Conservation (phyloP, 176 grass and related monocot genomes). For the Oryza australiensis region DNA sequence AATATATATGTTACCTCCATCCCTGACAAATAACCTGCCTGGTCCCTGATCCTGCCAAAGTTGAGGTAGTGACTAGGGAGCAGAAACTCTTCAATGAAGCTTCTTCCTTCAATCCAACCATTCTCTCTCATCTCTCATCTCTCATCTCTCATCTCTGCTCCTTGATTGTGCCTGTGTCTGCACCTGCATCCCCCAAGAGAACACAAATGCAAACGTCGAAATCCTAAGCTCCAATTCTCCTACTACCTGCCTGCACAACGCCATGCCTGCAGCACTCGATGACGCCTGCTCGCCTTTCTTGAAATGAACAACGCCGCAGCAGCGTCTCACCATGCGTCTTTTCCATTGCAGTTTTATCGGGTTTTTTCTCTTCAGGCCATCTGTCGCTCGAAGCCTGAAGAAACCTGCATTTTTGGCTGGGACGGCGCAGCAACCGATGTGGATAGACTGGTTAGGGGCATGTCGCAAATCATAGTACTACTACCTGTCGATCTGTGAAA, state of each 20-base stretch:
- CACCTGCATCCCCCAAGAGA: slow-evolving; percentile 5
- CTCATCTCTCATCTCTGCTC: neutral
- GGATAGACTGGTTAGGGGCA: neutral
- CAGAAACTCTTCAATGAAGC: slow-evolving; percentile 17
- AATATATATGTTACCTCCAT: neutral
- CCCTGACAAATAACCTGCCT: slow-evolving; percentile 5
- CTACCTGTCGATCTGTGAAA: neutral
- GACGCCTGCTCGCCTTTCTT: slow-evolving; percentile 40
- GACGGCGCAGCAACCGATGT: neutral
- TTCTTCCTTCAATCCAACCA: neutral
- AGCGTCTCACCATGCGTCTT: slow-evolving; percentile 27
- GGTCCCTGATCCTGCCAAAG: neutral
- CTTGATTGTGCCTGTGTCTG: slow-evolving; percentile 25
- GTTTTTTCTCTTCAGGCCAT: neutral
- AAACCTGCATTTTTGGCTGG: neutral
- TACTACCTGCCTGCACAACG: neutral
- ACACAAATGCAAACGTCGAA: slow-evolving; percentile 25
- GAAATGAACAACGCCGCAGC: slow-evolving; percentile 37
- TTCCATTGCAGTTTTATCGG: neutral
- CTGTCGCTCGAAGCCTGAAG: neutral
- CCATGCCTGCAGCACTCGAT: slow-evolving; percentile 10
- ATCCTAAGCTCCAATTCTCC: neutral
- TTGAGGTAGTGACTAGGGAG: slow-evolving; percentile 2
- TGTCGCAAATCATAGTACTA: neutral
- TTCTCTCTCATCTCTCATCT: neutral